Percentiles rank a stretch among this genome's conserved stretches.
These are phyloP conservation scores for Solanum hybrid DNA, from an alignment of 305 asterid genomes.

Conservation along the genomic window DNA sequence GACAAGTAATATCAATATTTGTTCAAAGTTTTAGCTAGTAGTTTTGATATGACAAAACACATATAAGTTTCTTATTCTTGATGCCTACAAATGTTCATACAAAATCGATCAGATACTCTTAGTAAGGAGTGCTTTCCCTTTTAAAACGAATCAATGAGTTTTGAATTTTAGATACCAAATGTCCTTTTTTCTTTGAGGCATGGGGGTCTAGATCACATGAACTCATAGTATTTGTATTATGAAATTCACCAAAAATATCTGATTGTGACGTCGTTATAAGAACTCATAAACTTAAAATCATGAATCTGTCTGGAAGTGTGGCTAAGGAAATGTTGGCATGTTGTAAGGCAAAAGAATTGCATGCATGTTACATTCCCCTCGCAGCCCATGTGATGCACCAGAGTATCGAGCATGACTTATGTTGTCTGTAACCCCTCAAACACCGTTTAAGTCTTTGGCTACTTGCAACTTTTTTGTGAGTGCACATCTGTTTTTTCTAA, in stretches of 20 bases:
- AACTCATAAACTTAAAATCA: not conserved
- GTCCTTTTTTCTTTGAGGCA: not conserved
- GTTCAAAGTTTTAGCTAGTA: constrained; percentile 22
- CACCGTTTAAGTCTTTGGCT: constrained; percentile 23
- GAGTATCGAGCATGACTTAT: constrained; percentile 38
- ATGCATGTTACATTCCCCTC: constrained; percentile 34
- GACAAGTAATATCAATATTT: constrained; percentile 32
- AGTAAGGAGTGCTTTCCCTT: not conserved
- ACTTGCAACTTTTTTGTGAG: constrained; percentile 40
- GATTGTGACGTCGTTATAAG: not conserved
- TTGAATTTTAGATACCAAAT: not conserved
- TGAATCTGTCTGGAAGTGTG: constrained; percentile 10
- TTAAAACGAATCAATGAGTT: not conserved
- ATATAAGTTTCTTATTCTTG: not conserved
- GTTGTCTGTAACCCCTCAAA: constrained; percentile 44
- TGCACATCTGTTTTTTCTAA: constrained; percentile 20
- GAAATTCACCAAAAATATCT: not conserved
- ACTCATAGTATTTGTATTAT: not conserved
- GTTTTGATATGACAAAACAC: constrained; percentile 31
- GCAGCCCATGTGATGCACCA: constrained; percentile 62
- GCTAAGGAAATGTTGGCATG: constrained; percentile 39
- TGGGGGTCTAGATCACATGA: not conserved
- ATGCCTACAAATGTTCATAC: not conserved
- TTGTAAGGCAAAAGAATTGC: constrained; percentile 25
- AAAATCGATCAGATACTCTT: not conserved